phyloP scores from a whole-genome alignment of 2,329 filamentous ascomycete species.

The Pyrenochaeta sp. region DNA sequence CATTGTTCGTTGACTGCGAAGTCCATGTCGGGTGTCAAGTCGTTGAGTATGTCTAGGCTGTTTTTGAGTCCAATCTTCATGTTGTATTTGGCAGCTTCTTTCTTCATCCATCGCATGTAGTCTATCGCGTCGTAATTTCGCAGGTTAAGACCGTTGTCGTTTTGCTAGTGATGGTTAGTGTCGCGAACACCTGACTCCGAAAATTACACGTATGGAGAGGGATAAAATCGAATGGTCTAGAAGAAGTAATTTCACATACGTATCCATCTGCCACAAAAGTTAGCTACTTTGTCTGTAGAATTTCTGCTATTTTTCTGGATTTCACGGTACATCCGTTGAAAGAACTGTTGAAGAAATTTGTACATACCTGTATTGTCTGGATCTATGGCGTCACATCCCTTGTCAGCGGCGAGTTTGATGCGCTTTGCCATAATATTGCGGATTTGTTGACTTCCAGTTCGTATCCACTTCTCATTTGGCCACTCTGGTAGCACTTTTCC shows the following conservation, averaged over 20 bases:
- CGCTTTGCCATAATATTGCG: conserved; percentile 39
- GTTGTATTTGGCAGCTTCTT: conserved; percentile 27
- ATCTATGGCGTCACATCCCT: conserved; percentile 43
- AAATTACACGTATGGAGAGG: neutral
- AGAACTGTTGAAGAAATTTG: neutral
- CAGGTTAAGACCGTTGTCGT: conserved; percentile 38
- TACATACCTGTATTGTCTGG: conserved; percentile 40
- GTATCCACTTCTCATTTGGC: conserved; percentile 42
- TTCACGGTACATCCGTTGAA: neutral
- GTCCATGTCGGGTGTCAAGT: conserved; percentile 27
- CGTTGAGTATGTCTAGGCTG: conserved; percentile 33
- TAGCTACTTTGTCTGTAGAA: too few species aligned
- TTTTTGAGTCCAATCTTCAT: conserved; percentile 42
- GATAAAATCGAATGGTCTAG: neutral
- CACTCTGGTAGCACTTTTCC: conserved; percentile 39
- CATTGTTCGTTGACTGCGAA: conserved; percentile 46
- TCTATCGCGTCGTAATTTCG: conserved; percentile 31
- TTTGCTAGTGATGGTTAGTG: conserved; percentile 32
- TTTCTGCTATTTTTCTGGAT: too few species aligned
- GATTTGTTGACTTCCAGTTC: conserved; percentile 28
- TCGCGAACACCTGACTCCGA: neutral
- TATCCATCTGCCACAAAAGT: conserved; percentile 25
- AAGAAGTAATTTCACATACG: conserved; percentile 14
- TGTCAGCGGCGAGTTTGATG: conserved; percentile 37
- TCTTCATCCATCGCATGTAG: conserved; percentile 35